Evolutionary conservation across 495 filamentous ascomycete species (phyloP), one percentile per base, ranked within the genome.

Genomic region (Oidiodendron maius): DNA sequence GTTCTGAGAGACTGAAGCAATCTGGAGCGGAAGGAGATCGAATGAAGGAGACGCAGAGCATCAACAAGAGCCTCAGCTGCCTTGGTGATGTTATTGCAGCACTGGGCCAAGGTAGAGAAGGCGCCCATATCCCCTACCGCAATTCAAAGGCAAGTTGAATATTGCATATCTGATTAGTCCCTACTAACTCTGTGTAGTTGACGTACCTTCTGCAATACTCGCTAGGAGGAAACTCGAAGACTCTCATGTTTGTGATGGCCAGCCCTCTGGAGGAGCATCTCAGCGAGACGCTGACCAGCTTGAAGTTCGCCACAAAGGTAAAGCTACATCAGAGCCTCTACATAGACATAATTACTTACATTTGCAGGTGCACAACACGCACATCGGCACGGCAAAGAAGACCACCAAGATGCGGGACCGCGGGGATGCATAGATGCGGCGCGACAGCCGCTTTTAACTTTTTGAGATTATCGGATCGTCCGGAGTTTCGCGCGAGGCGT

Each of bases 181-280:
- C 10, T 21, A 10, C 47, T 60, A 36, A 59, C 35, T 21, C 13
- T 8, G 38, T 26, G 25, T 48, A 91, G 86, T 77, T 98, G 45
- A 98, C 93, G 9, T 96, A 97, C 52, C 78, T 99, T 22, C 78
- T 99, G 18, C 87, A 96, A 79, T 95, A 90, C 52, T 95, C 89
- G 1, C 77, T 99, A 0, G 90, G 93, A 13, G 94, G 94, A 26
- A 96, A 96, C 61, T 89, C 85, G 47, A 94, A 96, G 69, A 97
- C 94, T 3, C 85, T 99, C 51, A 99, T 97, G 93, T 95, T 99
- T 57, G 89, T 97, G 64, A 97, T 96, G 89, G 84, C 94, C 53
- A 91, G 85, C 61, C 93, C 93, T 23, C 68, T 97, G 43, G 84
- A 94, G 72, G 87, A 84, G 3, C 94, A 97, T 71, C 70, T 96